Base-by-base conservation (phyloP, 176 grass and related monocot genomes). In the Ensete ventricosum region DNA sequence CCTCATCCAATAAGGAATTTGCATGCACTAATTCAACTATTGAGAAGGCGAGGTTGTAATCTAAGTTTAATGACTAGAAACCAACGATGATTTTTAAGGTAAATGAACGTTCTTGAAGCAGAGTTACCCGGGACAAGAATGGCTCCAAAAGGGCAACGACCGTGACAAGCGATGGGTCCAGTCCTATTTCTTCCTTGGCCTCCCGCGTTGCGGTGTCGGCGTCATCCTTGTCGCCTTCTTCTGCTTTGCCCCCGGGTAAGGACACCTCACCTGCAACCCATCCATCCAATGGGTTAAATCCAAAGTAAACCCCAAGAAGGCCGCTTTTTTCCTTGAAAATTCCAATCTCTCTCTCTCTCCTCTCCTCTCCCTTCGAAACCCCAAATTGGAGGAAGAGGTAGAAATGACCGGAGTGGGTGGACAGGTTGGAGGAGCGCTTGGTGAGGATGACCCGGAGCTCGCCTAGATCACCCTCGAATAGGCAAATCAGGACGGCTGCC, bases 401-500 rank as follows among this genome's bases (percentile, higher is more conserved):
- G 27, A 59, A 2, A 49, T n/a, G 69, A 92, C 89, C 89, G 34
- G 89, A 88, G 75, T 92, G 89, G 11, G 83, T 82, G 54, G 89
- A 88, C 67, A 88, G 86, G 8, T 82, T 82, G 64, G 81, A 85
- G 23, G 89, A 83, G 62, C 89, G 89, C 72, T 88, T 86, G 64
- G 89, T 92, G 79, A 92, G 86, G 68, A 92, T 55, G 50, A 88
- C 89, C 8, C 89, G 85, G 54, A 92, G 86, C 72, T 88, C 86
- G 24, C 89, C 81, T 54, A n/a, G 53, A 4, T 66, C 55, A 29
- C 79, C 83, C 34, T 78, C 67, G 79, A 92, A 88, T 72, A 92
- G 83, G 83, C 89, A 92, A 73, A 88, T 67, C 9, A 92, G 71
- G 53, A 92, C 86, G 55, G 83, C 86, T 6, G 86, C 89, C 69